Evolutionary conservation across 2,329 filamentous ascomycete genomes (phyloP).

Genomic region (Zymoseptoria brevis): DNA sequence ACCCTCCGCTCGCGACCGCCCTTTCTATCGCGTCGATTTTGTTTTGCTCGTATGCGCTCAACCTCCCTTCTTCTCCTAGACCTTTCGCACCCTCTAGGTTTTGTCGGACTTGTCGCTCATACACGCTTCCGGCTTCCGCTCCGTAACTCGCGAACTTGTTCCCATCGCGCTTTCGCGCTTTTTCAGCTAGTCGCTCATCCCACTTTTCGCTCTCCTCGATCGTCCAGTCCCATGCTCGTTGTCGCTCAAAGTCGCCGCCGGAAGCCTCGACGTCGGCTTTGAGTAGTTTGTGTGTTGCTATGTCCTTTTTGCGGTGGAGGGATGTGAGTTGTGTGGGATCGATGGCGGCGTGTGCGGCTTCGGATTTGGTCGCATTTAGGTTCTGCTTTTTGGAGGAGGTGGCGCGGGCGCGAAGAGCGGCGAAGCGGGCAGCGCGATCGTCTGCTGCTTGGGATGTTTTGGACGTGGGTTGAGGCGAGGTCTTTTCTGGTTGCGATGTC

Average conservation of each 20-base stretch:
- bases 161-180: conserved; percentile 69
- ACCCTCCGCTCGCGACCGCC: conserved; percentile 71
- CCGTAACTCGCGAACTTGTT: conserved; percentile 85
- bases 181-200: conserved; percentile 86
- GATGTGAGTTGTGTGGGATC: conserved; percentile 70
- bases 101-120: conserved; percentile 80
- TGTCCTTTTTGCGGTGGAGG: conserved; percentile 76
- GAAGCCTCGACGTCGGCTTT: conserved; percentile 81
- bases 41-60: conserved; percentile 78
- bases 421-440: conserved; percentile 72
- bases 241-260: conserved; percentile 92
- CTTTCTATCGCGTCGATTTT: conserved; percentile 79
- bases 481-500: not conserved
- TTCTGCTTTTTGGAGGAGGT: conserved; percentile 56
- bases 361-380: conserved; percentile 72
- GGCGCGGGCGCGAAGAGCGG: conserved; percentile 69
- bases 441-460: conserved; percentile 35
- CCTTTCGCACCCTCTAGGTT: conserved; percentile 48
- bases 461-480: conserved; percentile 20
- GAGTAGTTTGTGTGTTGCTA: conserved; percentile 84
- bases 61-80: conserved; percentile 23
- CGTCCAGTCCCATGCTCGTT: conserved; percentile 98
- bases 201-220: conserved; percentile 87
- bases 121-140: conserved; percentile 81
- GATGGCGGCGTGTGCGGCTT: conserved; percentile 69